Evolutionary conservation across 805 yeast species (phyloP), one percentile per base, ranked within the genome.

Genomic region (Metschnikowia henanensis): DNA sequence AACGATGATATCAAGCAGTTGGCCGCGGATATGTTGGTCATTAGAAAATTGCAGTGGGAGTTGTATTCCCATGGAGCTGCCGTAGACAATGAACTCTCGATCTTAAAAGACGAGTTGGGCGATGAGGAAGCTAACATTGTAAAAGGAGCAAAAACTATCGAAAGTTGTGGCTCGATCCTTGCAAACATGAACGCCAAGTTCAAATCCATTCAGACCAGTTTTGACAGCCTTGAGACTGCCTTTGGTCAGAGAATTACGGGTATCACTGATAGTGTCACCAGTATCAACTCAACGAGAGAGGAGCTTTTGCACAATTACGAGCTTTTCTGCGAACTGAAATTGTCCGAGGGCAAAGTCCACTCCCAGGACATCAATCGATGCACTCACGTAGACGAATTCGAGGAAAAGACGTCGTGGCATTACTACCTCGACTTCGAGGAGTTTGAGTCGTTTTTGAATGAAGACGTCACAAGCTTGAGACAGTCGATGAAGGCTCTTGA

Each of bases 11-110:
- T 43, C 29, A 33, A 22, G 28, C 28, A 13, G 6, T 36, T 42
- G 30, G 30, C 37, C 23, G 20, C 25, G 28, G 35, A 40, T 5
- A 39, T 43, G 10, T 35, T 43, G 20, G 16, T 39, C 6, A 26
- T 40, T 25, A 35, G 45, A n/a, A 37, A 30, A 13, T 15, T 13
- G 9, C 22, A 30, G 25, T 43, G 40, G n/a, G 42, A 36, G 10
- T 29, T 47, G 26, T 20, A 36, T 15, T 25, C 40, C n/a, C 33
- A 34, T 32, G 43, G 23, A 5, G 35, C 42, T 7, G 50, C 39
- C n/a, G 21, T 37, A 21, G 29, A 36, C 25, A 37, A 30, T 4
- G 50, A 47, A 23, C 30, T 39, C 6, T 26, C 36, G 6, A 35
- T 31, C 20, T 21, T 46, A 8, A 29, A 15, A 4, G 46, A 35